phyloP scores from a whole-genome alignment of 2,329 filamentous ascomycete species.

The Fusarium chaquense region DNA sequence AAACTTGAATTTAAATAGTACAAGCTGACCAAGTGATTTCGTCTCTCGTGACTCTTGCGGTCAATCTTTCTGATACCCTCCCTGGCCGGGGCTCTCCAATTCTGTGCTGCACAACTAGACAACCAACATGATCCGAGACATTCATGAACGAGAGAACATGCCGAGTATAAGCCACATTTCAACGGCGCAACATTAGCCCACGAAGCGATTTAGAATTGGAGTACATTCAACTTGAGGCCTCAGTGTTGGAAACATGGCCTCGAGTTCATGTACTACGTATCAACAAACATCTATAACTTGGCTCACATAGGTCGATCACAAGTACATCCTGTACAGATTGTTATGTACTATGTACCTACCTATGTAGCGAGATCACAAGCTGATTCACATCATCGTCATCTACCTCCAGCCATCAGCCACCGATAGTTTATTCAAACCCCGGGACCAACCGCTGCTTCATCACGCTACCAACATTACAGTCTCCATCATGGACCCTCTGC shows the following conservation, averaged over 20 bases:
- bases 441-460: conserved; percentile 18
- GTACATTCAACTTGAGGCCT: neutral
- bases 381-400: conserved; percentile 29
- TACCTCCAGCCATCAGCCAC: conserved; percentile 1
- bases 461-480: conserved; percentile 17
- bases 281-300: neutral
- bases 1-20: too few relatives aligned
- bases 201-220: neutral
- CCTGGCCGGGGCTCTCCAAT: neutral
- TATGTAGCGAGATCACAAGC: conserved; percentile 26
- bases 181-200: conserved; percentile 1
- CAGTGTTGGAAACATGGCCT: neutral
- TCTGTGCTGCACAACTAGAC: neutral
- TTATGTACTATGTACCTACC: too few relatives aligned
- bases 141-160: conserved; percentile 19
- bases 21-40: too few relatives aligned
- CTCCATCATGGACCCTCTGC: conserved; percentile 19
- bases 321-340: neutral
- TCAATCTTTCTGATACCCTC: too few relatives aligned
- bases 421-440: conserved; percentile 3
- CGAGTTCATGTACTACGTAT: neutral
- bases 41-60: too few relatives aligned
- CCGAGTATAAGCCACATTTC: conserved; percentile 15
- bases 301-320: neutral
- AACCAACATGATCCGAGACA: conserved; percentile 14